Evolutionary conservation across 352 stramenopile species (phyloP), one percentile per base, ranked within the genome.

Genomic region (Phytophthora pistaciae): DNA sequence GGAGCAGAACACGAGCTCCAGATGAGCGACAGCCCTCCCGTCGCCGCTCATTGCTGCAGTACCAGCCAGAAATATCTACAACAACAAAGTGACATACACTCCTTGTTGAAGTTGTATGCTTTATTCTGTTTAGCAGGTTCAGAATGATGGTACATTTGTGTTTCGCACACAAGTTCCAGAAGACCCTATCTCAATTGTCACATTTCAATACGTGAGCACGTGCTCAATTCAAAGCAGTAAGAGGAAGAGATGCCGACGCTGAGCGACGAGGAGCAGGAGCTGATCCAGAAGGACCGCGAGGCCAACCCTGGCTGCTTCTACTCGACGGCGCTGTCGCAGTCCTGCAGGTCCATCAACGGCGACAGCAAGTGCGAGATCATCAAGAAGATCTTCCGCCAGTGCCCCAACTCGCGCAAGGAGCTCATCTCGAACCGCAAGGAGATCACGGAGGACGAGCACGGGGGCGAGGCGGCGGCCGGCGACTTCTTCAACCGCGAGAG

Each of bases 351-450:
- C 14, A 88, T 93, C 23, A 94, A 96, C 57, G 87, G 89, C 49
- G 89, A 96, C 57, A 94, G 82, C 77, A 94, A 93, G 74, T 96
- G 89, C 64, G 87, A 96, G 63, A 90, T 89, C 63, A 70, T 94
- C 46, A 92, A 92, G 58, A 94, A 94, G 69, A 96, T 96, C 68
- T 96, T 93, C 61, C 85, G 89, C 21, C 85, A 93, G 53, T 96
- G 89, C 55, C 87, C 87, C 7, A 87, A 87, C 31, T 72, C 89
- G 27, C 74, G 70, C 21, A 93, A 92, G 62, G 83, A 93, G 56
- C 70, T 94, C 25, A 91, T 94, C 38, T 92, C 85, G 16, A 91
- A 94, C 62, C 82, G 80, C 38, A 92, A 92, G 49, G 85, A 94
- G 61, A 79, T 92, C 20, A 92, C 85, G 4, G 87, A 93, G 58